Evolutionary conservation across 116 monocot species (phyloP).

Genomic region (Thalassia testudinum): DNA sequence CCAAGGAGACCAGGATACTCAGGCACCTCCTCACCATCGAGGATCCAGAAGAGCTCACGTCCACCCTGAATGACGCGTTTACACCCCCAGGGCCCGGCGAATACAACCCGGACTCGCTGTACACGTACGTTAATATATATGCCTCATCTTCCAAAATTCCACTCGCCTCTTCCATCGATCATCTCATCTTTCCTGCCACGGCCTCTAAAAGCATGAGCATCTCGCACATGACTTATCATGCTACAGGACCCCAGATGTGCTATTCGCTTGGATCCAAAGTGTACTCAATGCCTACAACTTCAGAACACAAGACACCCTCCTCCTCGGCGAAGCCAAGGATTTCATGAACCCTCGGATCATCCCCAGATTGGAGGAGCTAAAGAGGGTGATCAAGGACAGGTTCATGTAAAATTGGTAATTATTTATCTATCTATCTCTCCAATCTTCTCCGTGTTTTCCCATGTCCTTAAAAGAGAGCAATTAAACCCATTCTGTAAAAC

Average conservation of each 20-base stretch:
- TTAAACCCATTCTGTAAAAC: no score
- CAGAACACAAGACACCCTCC: constrained; percentile 57
- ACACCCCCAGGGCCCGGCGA: constrained; percentile 72
- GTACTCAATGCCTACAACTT: constrained; percentile 81
- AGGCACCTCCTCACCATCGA: constrained; percentile 70
- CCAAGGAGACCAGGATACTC: constrained; percentile 91
- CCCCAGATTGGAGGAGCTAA: constrained; percentile 54
- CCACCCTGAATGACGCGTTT: constrained; percentile 70
- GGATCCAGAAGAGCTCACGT: constrained; percentile 47
- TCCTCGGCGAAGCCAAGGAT: constrained; percentile 78
- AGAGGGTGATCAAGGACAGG: constrained; percentile 50
- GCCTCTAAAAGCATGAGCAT: not conserved
- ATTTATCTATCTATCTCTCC: no score
- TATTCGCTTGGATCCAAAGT: constrained; percentile 59
- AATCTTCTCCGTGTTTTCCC: no score
- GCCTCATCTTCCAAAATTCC: no score
- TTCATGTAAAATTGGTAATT: constrained; percentile 33
- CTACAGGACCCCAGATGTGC: constrained; percentile 63
- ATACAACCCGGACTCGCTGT: constrained; percentile 66
- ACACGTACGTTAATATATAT: constrained; percentile 70
- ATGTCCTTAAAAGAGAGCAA: no score
- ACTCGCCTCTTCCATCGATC: not conserved
- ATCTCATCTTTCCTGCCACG: no score
- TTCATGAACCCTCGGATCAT: constrained; percentile 76
- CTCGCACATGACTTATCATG: not conserved